These are phyloP conservation scores for Castanea crenata DNA, from an alignment of 306 rosid genomes.

Conservation along the genomic window DNA sequence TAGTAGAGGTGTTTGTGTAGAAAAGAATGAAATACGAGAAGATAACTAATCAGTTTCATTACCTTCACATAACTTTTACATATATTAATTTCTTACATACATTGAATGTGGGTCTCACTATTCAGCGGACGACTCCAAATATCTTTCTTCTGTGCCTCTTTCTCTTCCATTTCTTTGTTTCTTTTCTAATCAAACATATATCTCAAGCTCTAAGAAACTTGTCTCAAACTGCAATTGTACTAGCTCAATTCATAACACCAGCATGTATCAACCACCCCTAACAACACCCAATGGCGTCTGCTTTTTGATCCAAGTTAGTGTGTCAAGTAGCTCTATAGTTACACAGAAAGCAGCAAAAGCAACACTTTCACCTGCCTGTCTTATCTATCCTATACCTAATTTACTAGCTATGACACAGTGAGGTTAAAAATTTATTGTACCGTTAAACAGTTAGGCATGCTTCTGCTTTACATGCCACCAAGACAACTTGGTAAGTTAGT, in stretches of 20 bases:
- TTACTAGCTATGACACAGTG: neutral
- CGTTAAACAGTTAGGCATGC: neutral
- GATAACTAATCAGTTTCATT: neutral
- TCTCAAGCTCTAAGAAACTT: neutral
- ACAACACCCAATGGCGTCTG: neutral
- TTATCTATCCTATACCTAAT: neutral
- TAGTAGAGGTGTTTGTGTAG: neutral
- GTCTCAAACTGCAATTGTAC: neutral
- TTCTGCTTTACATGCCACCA: constrained; percentile 1
- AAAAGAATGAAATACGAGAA: neutral
- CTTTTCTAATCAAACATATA: neutral
- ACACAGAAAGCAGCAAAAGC: neutral
- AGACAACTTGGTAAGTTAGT: neutral
- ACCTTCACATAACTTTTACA: neutral
- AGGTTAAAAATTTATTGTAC: neutral
- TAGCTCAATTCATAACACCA: neutral
- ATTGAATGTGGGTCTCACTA: neutral
- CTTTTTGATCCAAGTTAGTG: neutral
- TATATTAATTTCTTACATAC: neutral
- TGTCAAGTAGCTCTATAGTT: neutral
- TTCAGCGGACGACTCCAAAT: neutral
- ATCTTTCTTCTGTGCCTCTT: no score
- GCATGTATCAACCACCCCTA: neutral
- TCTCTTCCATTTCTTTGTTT: neutral
- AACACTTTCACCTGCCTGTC: neutral